Evolutionary conservation across 352 stramenopile species (phyloP).

Genomic region (Thalassiosira mediterranea): DNA sequence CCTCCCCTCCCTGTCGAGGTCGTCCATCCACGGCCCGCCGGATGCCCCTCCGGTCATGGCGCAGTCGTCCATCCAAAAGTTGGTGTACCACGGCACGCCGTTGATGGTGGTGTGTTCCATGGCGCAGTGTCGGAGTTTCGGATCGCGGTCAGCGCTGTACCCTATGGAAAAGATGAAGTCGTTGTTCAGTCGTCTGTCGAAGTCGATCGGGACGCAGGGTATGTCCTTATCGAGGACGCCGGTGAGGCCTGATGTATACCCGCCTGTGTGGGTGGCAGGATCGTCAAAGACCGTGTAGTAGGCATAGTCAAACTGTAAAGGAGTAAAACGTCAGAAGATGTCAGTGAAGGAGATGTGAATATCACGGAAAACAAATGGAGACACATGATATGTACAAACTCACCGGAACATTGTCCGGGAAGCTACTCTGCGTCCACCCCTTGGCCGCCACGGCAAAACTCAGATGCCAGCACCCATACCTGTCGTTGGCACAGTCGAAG

Average conservation of each 20-base stretch:
- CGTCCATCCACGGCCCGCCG: constrained; percentile 33
- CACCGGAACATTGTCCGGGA: constrained; percentile 44
- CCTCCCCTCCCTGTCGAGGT: constrained; percentile 32
- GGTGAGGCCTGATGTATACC: constrained; percentile 31
- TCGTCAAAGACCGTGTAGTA: constrained; percentile 44
- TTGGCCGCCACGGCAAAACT: constrained; percentile 42
- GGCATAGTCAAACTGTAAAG: constrained; percentile 45
- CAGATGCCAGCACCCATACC: constrained; percentile 48
- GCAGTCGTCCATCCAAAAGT: constrained; percentile 48
- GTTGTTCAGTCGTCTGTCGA: constrained; percentile 16
- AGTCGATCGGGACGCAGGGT: constrained; percentile 29
- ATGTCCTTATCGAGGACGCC: constrained; percentile 40
- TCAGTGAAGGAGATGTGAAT: no score
- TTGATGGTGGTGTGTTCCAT: constrained; percentile 34
- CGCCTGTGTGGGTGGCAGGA: constrained; percentile 19
- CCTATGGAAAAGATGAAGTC: constrained; percentile 43
- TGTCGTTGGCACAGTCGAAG: constrained; percentile 49
- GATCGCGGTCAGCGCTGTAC: constrained; percentile 48
- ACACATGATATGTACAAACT: no score
- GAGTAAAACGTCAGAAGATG: no score
- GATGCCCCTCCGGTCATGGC: constrained; percentile 40
- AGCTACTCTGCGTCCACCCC: constrained; percentile 34
- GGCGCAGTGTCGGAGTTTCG: constrained; percentile 36
- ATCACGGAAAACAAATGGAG: no score
- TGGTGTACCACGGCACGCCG: constrained; percentile 43